These are phyloP conservation scores for Liquidambar formosana DNA, from an alignment of 164 flowering plant genomes.

Conservation along the genomic window DNA sequence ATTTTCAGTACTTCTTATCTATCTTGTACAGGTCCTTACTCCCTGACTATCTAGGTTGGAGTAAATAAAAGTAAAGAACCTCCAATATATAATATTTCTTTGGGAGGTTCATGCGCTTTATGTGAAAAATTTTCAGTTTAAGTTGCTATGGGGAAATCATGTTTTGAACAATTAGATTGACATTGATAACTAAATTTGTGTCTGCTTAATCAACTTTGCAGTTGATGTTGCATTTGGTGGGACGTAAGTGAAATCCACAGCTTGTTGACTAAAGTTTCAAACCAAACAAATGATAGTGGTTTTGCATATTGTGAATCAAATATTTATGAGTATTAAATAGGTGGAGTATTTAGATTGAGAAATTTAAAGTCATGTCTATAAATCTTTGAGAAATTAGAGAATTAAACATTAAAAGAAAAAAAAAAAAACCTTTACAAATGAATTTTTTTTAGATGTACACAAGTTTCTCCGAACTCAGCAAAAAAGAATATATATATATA, in stretches of 20 bases:
- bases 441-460: not conserved
- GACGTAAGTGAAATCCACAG: not conserved
- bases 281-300: not conserved
- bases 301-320: not conserved
- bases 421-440: not conserved
- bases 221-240: not conserved
- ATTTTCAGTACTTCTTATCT: too few relatives aligned
- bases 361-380: not conserved
- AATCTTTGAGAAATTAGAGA: not conserved
- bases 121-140: too few relatives aligned
- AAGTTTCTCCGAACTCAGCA: not conserved
- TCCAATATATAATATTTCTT: too few relatives aligned
- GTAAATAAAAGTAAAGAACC: too few relatives aligned
- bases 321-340: not conserved
- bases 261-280: not conserved
- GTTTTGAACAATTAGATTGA: too few relatives aligned
- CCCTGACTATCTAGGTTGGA: too few relatives aligned
- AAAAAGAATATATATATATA: too few relatives aligned
- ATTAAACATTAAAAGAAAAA: too few relatives aligned
- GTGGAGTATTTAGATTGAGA: not conserved
- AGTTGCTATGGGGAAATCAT: too few relatives aligned
- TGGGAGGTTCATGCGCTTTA: too few relatives aligned
- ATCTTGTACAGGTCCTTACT: too few relatives aligned
- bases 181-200: too few relatives aligned
- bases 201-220: not conserved